A percentile compares a stretch with the other conserved stretches of the same genome.
Conservation (phyloP, 2,329 filamentous ascomycete species). For the Nectriaceae sp. region DNA sequence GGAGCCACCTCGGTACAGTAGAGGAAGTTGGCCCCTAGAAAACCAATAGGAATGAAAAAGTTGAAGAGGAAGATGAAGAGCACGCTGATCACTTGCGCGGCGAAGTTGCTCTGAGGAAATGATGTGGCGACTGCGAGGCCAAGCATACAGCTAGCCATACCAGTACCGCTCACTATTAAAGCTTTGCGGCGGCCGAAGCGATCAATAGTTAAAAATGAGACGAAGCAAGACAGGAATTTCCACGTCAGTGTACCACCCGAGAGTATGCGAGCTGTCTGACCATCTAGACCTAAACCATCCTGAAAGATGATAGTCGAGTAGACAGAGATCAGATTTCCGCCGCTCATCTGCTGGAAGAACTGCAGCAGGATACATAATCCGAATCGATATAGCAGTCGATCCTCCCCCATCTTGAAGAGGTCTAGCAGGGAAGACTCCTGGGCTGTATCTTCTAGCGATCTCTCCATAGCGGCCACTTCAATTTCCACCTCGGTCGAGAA, state of each 20-base stretch:
- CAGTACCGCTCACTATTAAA: constrained; percentile 26
- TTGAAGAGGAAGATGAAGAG: constrained; percentile 67
- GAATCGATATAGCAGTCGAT: constrained; percentile 50
- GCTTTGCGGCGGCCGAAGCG: constrained; percentile 28
- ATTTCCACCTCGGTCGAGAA: constrained; percentile 39
- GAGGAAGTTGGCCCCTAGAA: constrained; percentile 63
- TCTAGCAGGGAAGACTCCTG: constrained; percentile 40
- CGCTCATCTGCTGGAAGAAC: constrained; percentile 33
- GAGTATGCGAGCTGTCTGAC: constrained; percentile 24
- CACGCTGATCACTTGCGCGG: constrained; percentile 22
- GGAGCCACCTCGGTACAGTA: constrained; percentile 57
- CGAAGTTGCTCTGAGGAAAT: constrained; percentile 19
- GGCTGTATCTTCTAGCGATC: constrained; percentile 45
- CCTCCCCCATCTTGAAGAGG: constrained; percentile 49
- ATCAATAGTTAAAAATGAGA: constrained; percentile 32
- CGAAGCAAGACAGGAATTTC: constrained; percentile 34
- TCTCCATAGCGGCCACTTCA: constrained; percentile 49
- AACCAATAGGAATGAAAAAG: constrained; percentile 66
- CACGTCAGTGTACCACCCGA: constrained; percentile 30
- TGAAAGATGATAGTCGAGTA: constrained; percentile 33
- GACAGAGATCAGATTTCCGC: constrained; percentile 31
- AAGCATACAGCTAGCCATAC: constrained; percentile 30
- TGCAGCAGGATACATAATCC: constrained; percentile 33
- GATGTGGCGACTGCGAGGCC: constrained; percentile 28
- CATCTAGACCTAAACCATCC: constrained; percentile 25